These are phyloP conservation scores for Hyphodiscus sp. DNA, from an alignment of 2,329 filamentous ascomycete genomes.

Conservation along the genomic window DNA sequence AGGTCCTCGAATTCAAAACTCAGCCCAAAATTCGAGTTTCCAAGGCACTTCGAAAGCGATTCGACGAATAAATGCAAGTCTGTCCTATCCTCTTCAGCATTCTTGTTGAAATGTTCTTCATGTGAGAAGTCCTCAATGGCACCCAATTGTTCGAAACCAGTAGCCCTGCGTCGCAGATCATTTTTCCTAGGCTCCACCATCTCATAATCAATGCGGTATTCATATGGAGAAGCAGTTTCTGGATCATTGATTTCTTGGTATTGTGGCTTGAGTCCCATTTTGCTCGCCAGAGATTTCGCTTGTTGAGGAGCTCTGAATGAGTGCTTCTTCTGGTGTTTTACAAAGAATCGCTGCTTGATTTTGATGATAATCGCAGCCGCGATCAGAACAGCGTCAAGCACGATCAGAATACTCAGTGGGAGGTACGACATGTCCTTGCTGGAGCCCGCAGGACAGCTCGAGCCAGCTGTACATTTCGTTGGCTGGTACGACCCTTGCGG, in stretches of 20 bases:
- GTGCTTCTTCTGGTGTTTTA: slow-evolving; percentile 4
- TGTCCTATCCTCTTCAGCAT: slow-evolving; percentile 26
- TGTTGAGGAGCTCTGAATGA: slow-evolving; percentile 19
- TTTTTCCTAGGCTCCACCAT: slow-evolving; percentile 16
- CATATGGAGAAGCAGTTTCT: not conserved
- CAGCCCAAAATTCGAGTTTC: slow-evolving; percentile 44
- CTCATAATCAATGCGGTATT: slow-evolving; percentile 6
- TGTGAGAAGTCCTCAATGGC: slow-evolving; percentile 11
- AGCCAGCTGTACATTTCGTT: slow-evolving; percentile 40
- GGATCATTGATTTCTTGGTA: slow-evolving; percentile 23
- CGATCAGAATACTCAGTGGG: slow-evolving; percentile 16
- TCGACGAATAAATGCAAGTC: slow-evolving; percentile 45
- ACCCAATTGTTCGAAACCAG: slow-evolving; percentile 15
- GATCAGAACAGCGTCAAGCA: slow-evolving; percentile 38
- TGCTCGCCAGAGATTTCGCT: slow-evolving; percentile 14
- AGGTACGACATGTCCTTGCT: slow-evolving; percentile 30
- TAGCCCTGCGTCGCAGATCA: slow-evolving; percentile 9
- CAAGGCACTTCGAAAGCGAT: slow-evolving; percentile 46
- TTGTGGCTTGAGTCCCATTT: slow-evolving; percentile 26
- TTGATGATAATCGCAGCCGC: slow-evolving; percentile 24
- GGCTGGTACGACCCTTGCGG: slow-evolving; percentile 42
- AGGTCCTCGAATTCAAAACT: slow-evolving; percentile 47
- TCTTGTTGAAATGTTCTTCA: slow-evolving; percentile 9
- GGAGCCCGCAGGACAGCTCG: slow-evolving; percentile 40
- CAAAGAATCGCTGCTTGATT: slow-evolving; percentile 1